Evolutionary conservation across 768 basidiomycete genomes (phyloP).

Genomic region (Lactarius trivialis): DNA sequence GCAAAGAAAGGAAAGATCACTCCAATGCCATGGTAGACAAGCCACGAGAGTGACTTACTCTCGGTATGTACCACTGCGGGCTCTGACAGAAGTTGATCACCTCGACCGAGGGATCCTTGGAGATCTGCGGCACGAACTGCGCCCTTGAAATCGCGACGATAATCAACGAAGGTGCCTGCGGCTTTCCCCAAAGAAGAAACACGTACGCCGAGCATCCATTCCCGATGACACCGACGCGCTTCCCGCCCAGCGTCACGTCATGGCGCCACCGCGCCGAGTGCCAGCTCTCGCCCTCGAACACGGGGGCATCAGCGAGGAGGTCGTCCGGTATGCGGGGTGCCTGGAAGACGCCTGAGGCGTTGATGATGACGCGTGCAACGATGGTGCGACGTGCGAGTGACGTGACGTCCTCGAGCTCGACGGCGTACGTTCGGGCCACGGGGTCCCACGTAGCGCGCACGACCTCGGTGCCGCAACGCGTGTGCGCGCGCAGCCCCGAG

Average conservation of each 20-base stretch:
- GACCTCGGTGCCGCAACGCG: constrained; percentile 28
- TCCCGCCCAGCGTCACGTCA: constrained; percentile 44
- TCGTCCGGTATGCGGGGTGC: constrained; percentile 26
- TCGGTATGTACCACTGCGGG: constrained; percentile 50
- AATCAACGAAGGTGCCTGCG: constrained; percentile 7
- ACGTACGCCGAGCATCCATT: constrained; percentile 53
- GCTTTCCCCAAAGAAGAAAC: background rate
- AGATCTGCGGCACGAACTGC: constrained; percentile 52
- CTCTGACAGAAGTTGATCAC: constrained; percentile 52
- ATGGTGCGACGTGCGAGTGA: constrained; percentile 7
- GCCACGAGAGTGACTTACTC: constrained; percentile 32
- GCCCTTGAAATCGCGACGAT: constrained; percentile 35
- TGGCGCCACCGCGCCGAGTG: constrained; percentile 54
- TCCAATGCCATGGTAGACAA: too few species aligned
- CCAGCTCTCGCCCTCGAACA: constrained; percentile 44
- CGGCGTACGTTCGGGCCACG: constrained; percentile 23
- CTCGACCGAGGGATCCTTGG: constrained; percentile 41
- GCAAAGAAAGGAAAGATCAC: background rate
- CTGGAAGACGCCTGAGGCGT: constrained; percentile 28
- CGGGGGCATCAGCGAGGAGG: constrained; percentile 23
- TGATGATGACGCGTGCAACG: constrained; percentile 28
- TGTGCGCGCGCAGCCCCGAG: constrained; percentile 23
- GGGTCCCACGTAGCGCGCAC: constrained; percentile 29
- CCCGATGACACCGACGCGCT: constrained; percentile 54
- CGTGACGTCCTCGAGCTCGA: constrained; percentile 25